Conservation (phyloP, 305 asterid genomes). For the Ajuga reptans region DNA sequence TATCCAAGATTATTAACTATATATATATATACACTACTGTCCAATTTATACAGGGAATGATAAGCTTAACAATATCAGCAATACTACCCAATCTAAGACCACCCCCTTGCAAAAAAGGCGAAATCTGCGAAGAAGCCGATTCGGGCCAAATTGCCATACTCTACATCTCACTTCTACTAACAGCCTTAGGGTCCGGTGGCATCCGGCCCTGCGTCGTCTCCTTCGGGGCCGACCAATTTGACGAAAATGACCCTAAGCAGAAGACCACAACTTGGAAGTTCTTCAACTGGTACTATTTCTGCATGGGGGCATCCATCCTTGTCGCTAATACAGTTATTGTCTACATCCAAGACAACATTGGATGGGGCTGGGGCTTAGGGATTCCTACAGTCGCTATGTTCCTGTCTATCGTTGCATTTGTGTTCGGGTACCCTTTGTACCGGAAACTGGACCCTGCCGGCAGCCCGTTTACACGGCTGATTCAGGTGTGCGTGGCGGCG, state of each 20-base stretch:
- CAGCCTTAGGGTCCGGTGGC: constrained; percentile 74
- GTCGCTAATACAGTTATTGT: constrained; percentile 78
- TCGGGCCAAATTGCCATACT: constrained; percentile 58
- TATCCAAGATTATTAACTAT: too few species aligned
- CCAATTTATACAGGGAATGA: constrained; percentile 52
- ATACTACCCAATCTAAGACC: constrained; percentile 62
- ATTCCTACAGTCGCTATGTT: constrained; percentile 72
- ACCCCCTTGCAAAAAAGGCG: constrained; percentile 43
- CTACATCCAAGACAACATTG: constrained; percentile 65
- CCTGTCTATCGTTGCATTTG: constrained; percentile 50
- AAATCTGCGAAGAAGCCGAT: constrained; percentile 47
- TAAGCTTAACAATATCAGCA: constrained; percentile 60
- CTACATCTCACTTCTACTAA: constrained; percentile 52
- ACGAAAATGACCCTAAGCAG: constrained; percentile 61
- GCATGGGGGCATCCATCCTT: constrained; percentile 83
- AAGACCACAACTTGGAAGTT: constrained; percentile 77
- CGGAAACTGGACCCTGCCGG: constrained; percentile 80
- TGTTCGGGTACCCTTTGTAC: constrained; percentile 70
- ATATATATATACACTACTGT: too few species aligned
- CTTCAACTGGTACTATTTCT: constrained; percentile 92
- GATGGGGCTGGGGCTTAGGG: constrained; percentile 98
- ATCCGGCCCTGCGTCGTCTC: constrained; percentile 81
- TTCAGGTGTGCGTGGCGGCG: constrained; percentile 79
- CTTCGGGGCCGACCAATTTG: constrained; percentile 83
- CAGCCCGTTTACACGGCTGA: constrained; percentile 80